Evolutionary conservation across 1,284 basidiomycete genomes (phyloP).

Genomic region (Cystobasidium slooffiae): DNA sequence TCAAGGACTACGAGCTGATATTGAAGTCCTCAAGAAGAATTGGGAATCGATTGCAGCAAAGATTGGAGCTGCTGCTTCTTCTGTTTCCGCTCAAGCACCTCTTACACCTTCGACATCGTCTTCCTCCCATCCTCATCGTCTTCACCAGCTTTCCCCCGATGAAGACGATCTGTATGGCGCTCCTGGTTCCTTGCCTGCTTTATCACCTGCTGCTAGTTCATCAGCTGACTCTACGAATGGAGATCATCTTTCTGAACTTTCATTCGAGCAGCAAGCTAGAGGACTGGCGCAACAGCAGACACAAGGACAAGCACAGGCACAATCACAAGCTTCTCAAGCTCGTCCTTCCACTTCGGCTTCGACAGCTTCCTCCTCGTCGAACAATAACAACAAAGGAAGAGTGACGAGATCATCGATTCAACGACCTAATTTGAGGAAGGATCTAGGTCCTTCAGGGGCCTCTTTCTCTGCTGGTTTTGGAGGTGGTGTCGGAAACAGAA

Average conservation of each 20-base stretch:
- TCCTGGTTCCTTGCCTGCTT: conserved; percentile 32
- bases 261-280: conserved; percentile 38
- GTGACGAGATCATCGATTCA: conserved; percentile 47
- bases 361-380: conserved; percentile 42
- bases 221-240: conserved; percentile 47
- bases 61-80: conserved; percentile 57
- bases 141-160: conserved; percentile 42
- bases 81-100: conserved; percentile 46
- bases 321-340: conserved; percentile 19
- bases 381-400: conserved; percentile 1
- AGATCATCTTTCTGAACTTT: conserved; percentile 36
- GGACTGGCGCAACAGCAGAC: conserved; percentile 3
- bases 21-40: conserved; percentile 75
- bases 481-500: conserved; percentile 70
- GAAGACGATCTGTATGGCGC: conserved; percentile 48
- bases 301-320: conserved; percentile 21
- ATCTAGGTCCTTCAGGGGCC: conserved; percentile 68
- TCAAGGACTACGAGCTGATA: conserved; percentile 78
- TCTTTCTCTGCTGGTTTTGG: conserved; percentile 66
- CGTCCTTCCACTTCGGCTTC: conserved; percentile 26
- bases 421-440: conserved; percentile 80
- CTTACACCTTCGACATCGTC: conserved; percentile 10
- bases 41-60: conserved; percentile 56
- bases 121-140: conserved; percentile 31
- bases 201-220: conserved; percentile 10